Base-by-base conservation (phyloP, 805 yeast species). In the Schwanniomyces occidentalis region DNA sequence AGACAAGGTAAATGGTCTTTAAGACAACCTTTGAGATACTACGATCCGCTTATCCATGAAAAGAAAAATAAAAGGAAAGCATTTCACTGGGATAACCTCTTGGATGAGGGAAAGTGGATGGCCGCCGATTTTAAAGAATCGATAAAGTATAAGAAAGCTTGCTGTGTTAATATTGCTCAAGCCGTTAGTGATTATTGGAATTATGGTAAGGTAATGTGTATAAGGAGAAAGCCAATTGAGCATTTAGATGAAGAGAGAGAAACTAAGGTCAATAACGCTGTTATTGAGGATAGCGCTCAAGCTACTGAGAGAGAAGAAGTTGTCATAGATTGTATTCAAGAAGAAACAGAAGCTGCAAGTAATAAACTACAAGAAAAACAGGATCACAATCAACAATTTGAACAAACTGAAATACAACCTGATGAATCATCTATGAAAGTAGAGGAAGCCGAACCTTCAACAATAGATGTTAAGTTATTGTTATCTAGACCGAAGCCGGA, bases 1-100 rank as follows among this genome's bases (percentile, higher is more conserved):
- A 70, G 95, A 30, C 82, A 83, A 38, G 85, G 86, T 2, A 80
- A 85, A 49, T 93, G 99, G 98, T 82, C 95, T 15, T 65, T 93
- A 34, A 72, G 95, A 34, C 99, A 93, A 56, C 95, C 95, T 0
- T 68, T 74, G 34, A 73, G 76, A 43, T 82, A 72, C 49, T 52
- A 70, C 8, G 95, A 87, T 45, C 96, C 98, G 0, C 75, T 75
- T 42, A 37, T 49, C 28, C 21, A 42, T 6, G 28, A 42, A 24
- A 30, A 34, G 20, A 47, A 46, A 13, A 24, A 25, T 6, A 56
- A 65, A 9, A 54, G 53, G n/a, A 64, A 68, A 19, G n/a, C n/a
- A n/a, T n/a, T n/a, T n/a, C 90, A 85, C 44, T 79, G 95, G 87
- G 91, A 84, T 47, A 61, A 73, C 38, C 43, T 91, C 16, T 43